Conservation (phyloP, 2,329 filamentous ascomycete species). For the Aspergillus intermedius region DNA sequence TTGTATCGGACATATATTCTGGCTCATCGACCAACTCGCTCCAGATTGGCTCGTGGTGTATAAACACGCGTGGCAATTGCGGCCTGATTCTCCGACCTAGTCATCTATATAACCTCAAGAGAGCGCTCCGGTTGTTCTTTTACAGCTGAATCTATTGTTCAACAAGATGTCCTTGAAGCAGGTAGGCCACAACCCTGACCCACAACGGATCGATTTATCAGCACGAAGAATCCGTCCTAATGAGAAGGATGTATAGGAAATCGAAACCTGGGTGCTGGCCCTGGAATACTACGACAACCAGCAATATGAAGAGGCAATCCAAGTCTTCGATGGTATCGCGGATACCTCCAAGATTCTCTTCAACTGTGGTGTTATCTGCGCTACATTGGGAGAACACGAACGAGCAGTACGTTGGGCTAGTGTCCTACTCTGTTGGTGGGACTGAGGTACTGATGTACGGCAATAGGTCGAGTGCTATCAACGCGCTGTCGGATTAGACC, state of each 20-base stretch:
- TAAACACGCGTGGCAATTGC: too few species aligned
- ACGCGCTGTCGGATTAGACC: conserved; percentile 79
- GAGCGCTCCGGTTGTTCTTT: not conserved
- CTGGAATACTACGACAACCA: conserved; percentile 92
- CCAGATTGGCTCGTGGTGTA: too few species aligned
- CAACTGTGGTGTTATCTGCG: conserved; percentile 97
- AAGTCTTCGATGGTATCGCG: conserved; percentile 75
- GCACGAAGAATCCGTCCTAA: conserved; percentile 3
- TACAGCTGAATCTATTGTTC: not conserved
- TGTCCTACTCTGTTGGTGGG: not conserved
- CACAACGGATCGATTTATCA: not conserved
- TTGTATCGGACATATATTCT: not conserved
- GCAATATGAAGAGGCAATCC: conserved; percentile 85
- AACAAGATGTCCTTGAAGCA: conserved; percentile 55
- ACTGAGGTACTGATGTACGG: conserved; percentile 10
- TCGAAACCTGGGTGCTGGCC: conserved; percentile 95
- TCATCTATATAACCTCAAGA: not conserved
- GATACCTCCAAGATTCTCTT: conserved; percentile 98
- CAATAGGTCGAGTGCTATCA: conserved; percentile 90
- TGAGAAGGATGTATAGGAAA: conserved; percentile 59
- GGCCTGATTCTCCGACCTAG: not conserved
- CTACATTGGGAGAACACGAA: conserved; percentile 90
- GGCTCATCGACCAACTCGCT: not conserved
- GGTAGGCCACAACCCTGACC: conserved; percentile 35
- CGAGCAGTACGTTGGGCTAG: conserved; percentile 64